phyloP scores from a whole-genome alignment of 257 asterid genomes.

The Solanum arcanum region DNA sequence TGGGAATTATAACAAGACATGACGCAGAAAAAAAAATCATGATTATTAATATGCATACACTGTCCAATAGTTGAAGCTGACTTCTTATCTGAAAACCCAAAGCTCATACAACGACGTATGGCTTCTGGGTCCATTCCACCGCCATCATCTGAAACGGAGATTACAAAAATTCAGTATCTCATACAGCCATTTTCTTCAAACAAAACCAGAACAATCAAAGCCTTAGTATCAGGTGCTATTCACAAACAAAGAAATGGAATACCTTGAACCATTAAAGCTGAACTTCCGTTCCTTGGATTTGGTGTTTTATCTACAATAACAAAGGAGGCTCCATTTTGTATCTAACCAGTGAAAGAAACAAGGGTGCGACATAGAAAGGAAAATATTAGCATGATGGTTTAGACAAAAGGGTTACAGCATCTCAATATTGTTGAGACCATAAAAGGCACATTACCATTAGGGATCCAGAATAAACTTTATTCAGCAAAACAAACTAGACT shows the following conservation, averaged over 20 bases:
- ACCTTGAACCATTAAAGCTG: slow-evolving; percentile 87
- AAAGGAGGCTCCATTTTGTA: slow-evolving; percentile 73
- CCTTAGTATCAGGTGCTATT: neutral
- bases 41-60: slow-evolving; percentile 31
- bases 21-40: neutral
- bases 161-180: slow-evolving; percentile 6
- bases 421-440: neutral
- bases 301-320: slow-evolving; percentile 50
- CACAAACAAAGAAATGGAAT: slow-evolving; percentile 4
- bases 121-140: slow-evolving; percentile 94
- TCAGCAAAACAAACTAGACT: neutral
- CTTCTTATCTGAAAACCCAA: slow-evolving; percentile 87
- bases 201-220: neutral
- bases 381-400: neutral
- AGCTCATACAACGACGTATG: slow-evolving; percentile 78
- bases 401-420: neutral
- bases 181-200: neutral
- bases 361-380: slow-evolving; percentile 12
- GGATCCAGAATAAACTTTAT: neutral
- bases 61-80: slow-evolving; percentile 65
- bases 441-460: neutral
- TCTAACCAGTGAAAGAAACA: slow-evolving; percentile 35
- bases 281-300: slow-evolving; percentile 62
- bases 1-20: neutral
- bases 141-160: slow-evolving; percentile 61